Evolutionary conservation across 305 asterid species (phyloP).

Genomic region (Rubia occidens): DNA sequence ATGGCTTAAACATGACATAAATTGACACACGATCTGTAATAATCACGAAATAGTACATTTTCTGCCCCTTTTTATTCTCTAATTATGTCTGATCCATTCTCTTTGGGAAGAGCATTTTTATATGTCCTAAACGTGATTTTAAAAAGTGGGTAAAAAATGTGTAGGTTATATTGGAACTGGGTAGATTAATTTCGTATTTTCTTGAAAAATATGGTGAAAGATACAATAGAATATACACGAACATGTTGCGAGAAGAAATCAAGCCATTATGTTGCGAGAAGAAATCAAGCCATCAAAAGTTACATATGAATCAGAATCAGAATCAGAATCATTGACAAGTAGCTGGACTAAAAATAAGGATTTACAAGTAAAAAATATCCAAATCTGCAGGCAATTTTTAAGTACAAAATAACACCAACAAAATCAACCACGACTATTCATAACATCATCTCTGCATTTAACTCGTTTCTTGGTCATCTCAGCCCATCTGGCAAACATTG

Average conservation of each 20-base stretch:
- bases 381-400: neutral
- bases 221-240: neutral
- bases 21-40: too few species aligned
- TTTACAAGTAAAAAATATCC: neutral
- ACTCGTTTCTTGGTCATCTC: constrained; percentile 41
- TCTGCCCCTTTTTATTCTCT: too few species aligned
- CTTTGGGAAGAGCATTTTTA: too few species aligned
- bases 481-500: constrained; percentile 43
- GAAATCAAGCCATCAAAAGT: too few species aligned
- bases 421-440: constrained; percentile 7
- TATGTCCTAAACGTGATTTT: too few species aligned
- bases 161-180: too few species aligned
- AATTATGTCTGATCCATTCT: too few species aligned
- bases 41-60: too few species aligned
- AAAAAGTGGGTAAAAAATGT: too few species aligned
- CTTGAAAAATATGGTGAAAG: neutral
- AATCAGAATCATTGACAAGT: neutral
- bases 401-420: neutral
- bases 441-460: constrained; percentile 19
- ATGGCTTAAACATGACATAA: neutral
- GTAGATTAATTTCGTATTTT: neutral
- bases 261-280: neutral
- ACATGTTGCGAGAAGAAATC: neutral
- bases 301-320: neutral
- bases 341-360: neutral